Conservation (phyloP, 495 filamentous ascomycete genomes). For the Echria macrotheca region DNA sequence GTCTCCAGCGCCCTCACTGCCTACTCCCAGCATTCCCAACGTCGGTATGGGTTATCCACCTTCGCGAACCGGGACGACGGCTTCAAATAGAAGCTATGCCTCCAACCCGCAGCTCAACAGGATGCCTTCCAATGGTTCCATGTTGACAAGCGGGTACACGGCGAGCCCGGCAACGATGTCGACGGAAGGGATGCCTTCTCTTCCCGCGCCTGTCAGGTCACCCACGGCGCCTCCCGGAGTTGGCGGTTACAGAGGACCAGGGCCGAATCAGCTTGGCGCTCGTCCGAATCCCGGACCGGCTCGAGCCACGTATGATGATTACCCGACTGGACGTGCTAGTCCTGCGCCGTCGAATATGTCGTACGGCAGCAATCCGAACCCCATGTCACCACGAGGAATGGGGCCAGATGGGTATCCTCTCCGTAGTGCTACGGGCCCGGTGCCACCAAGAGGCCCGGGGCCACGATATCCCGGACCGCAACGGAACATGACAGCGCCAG, state of each 20-base stretch:
- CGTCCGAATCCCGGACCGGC: slow-evolving; percentile 8
- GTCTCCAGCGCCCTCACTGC: slow-evolving; percentile 40
- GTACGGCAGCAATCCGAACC: slow-evolving; percentile 25
- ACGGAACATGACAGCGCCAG: slow-evolving; percentile 48
- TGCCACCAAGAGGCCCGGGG: slow-evolving; percentile 23
- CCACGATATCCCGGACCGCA: slow-evolving; percentile 35
- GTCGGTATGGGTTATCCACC: slow-evolving; percentile 29
- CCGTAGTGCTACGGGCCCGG: slow-evolving; percentile 32
- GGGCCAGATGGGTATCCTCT: slow-evolving; percentile 24
- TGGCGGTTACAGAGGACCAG: slow-evolving; percentile 24
- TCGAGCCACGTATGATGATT: slow-evolving; percentile 18
- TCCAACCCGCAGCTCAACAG: slow-evolving; percentile 37
- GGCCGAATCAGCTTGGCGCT: slow-evolving; percentile 14
- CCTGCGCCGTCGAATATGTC: slow-evolving; percentile 35
- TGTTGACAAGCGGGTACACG: slow-evolving; percentile 16
- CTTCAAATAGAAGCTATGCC: slow-evolving; percentile 39
- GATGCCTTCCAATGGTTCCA: slow-evolving; percentile 14
- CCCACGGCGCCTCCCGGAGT: slow-evolving; percentile 23
- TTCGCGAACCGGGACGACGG: slow-evolving; percentile 27
- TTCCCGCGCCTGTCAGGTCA: slow-evolving; percentile 28
- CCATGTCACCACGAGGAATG: slow-evolving; percentile 30
- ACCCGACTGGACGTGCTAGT: slow-evolving; percentile 30
- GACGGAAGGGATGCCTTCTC: slow-evolving; percentile 28
- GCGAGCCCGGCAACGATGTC: slow-evolving; percentile 30
- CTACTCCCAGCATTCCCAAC: slow-evolving; percentile 29